A percentile compares a stretch with the other conserved stretches of the same genome.
Conservation (phyloP, 345 rosid genomes). For the Populus pruinosa region DNA sequence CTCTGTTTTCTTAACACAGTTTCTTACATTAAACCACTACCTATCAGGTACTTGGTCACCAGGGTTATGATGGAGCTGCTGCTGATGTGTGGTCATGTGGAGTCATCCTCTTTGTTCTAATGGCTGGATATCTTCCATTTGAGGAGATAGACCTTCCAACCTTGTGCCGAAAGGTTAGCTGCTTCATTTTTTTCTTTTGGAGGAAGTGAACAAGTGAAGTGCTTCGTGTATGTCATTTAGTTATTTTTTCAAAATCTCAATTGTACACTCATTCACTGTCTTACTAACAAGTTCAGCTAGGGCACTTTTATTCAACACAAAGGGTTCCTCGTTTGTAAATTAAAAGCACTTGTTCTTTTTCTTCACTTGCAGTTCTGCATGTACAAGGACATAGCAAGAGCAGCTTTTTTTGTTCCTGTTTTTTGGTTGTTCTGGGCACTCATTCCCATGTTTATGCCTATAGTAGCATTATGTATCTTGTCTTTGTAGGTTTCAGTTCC, state of each 20-base stretch:
- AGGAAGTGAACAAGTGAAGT: not conserved
- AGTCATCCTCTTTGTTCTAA: conserved; percentile 74
- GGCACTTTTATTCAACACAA: not conserved
- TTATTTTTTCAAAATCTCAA: not conserved
- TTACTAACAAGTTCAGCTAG: not conserved
- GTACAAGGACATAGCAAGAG: not conserved
- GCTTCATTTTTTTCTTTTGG: not conserved
- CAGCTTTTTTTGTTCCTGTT: not conserved
- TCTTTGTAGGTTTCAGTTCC: conserved; percentile 7
- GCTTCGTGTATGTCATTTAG: not conserved
- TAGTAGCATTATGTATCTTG: not conserved
- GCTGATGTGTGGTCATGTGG: conserved; percentile 98
- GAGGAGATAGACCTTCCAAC: conserved; percentile 71
- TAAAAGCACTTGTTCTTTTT: not conserved
- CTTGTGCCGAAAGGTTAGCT: conserved; percentile 63
- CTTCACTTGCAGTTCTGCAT: not conserved
- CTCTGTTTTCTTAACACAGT: not conserved
- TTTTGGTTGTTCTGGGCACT: not conserved
- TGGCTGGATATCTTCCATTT: conserved; percentile 92
- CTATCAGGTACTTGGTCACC: conserved; percentile 52
- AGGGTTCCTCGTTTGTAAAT: not conserved
- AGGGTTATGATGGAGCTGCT: conserved; percentile 84
- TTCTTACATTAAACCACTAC: conserved; percentile 13
- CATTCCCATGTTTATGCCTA: not conserved
- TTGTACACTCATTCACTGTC: not conserved